Conservation (phyloP, 805 yeast species). For the Cyberlindnera petersonii region DNA sequence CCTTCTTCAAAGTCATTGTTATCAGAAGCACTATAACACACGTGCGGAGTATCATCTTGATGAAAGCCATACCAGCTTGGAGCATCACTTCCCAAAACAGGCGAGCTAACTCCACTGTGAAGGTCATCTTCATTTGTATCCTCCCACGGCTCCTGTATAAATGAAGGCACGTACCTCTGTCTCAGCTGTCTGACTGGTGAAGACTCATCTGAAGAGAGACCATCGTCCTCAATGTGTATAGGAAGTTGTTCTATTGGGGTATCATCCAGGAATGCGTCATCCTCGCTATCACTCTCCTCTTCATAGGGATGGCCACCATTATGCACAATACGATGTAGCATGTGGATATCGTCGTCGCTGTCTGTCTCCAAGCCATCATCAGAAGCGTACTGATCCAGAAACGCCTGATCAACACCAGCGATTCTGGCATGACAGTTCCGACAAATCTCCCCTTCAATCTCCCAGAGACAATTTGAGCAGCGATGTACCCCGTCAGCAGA, state of each 20-base stretch:
- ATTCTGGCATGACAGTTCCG: slow-evolving; percentile 62
- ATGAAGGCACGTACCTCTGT: neutral
- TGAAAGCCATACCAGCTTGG: slow-evolving; percentile 8
- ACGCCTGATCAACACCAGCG: slow-evolving; percentile 23
- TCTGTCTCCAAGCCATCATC: slow-evolving; percentile 4
- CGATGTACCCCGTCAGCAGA: slow-evolving; percentile 68
- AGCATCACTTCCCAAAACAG: slow-evolving; percentile 1
- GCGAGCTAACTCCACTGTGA: no score
- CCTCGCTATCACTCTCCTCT: neutral
- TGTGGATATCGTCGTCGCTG: neutral
- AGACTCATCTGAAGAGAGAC: slow-evolving; percentile 10
- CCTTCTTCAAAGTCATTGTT: neutral
- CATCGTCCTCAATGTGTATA: slow-evolving; percentile 3
- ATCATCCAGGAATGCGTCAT: slow-evolving; percentile 20
- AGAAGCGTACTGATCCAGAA: neutral
- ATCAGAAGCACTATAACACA: neutral
- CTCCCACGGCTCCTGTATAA: neutral
- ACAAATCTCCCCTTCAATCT: slow-evolving; percentile 62
- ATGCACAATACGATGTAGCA: no score
- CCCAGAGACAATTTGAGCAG: slow-evolving; percentile 80
- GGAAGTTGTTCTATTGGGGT: slow-evolving; percentile 10
- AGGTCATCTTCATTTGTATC: no score
- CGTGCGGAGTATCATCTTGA: neutral
- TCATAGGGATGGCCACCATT: no score
- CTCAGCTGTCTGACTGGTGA: slow-evolving; percentile 17